A percentile compares a stretch with the other conserved stretches of the same genome.
These are phyloP conservation scores for Acanthamoeba culbertsoni DNA, from an alignment of 208 protist genomes.

Conservation along the genomic window DNA sequence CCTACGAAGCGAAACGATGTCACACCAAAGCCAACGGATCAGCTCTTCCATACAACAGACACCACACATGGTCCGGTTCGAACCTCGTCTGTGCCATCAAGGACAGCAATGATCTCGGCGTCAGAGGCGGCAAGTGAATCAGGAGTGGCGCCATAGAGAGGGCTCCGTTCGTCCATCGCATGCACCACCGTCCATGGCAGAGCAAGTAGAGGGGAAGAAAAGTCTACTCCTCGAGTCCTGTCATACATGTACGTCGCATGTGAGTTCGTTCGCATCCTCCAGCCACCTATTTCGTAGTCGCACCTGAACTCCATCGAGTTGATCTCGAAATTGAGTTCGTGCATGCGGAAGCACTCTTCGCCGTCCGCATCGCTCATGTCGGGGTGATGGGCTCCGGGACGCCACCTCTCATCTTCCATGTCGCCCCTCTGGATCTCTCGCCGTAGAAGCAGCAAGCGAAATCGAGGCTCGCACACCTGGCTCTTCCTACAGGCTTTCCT, in stretches of 20 bases:
- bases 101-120: constrained; percentile 34
- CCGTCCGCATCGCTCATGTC: not conserved
- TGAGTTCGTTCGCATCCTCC: not conserved
- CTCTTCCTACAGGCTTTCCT: not conserved
- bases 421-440: not conserved
- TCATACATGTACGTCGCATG: not conserved
- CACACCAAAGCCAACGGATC: not conserved
- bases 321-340: constrained; percentile 56
- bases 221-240: constrained; percentile 16
- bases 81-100: constrained; percentile 56
- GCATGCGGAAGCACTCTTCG: constrained; percentile 3
- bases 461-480: constrained; percentile 34
- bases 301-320: not conserved
- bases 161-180: constrained; percentile 54
- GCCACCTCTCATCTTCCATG: not conserved
- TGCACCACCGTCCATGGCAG: constrained; percentile 49
- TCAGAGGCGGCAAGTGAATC: not conserved
- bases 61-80: not conserved
- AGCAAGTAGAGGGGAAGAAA: not conserved
- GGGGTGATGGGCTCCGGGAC: not conserved
- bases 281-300: not conserved
- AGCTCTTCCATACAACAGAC: not conserved
- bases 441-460: constrained; percentile 36
- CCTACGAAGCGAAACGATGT: not conserved
- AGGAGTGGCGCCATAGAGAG: constrained; percentile 19